phyloP scores from a whole-genome alignment of 2,329 filamentous ascomycete species.

The Trichothecium sympodiale region DNA sequence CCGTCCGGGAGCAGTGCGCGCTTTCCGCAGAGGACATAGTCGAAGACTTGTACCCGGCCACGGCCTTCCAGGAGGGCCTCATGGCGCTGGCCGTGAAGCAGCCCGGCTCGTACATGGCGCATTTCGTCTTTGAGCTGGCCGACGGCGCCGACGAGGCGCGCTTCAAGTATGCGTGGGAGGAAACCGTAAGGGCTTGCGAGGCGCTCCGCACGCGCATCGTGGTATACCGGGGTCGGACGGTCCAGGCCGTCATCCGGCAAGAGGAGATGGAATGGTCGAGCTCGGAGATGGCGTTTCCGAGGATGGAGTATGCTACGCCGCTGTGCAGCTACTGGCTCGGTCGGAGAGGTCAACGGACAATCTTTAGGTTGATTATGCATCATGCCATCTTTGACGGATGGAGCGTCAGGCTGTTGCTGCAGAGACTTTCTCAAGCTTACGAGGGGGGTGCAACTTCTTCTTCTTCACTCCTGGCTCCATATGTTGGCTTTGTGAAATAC shows the following conservation, averaged over 20 bases:
- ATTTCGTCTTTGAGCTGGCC: constrained; percentile 13
- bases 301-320: constrained; percentile 6
- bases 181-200: constrained; percentile 2
- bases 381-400: no score
- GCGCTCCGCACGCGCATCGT: constrained; percentile 7
- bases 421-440: constrained; percentile 3
- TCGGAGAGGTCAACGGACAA: no score
- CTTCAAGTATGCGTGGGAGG: constrained; percentile 18
- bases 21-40: neutral
- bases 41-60: constrained; percentile 27
- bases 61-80: constrained; percentile 27
- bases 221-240: neutral
- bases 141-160: constrained; percentile 8
- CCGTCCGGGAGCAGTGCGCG: constrained; percentile 1
- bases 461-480: neutral
- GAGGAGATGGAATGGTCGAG: neutral
- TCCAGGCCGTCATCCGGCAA: neutral
- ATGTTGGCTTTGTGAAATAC: constrained; percentile 7
- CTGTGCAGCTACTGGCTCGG: constrained; percentile 5
- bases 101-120: constrained; percentile 24
- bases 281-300: no score
- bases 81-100: constrained; percentile 22
- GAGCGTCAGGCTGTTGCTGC: no score
- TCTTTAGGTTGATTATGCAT: no score
- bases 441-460: no score